Base-by-base conservation (phyloP, 352 stramenopile genomes). In the Blastocystis sp. region DNA sequence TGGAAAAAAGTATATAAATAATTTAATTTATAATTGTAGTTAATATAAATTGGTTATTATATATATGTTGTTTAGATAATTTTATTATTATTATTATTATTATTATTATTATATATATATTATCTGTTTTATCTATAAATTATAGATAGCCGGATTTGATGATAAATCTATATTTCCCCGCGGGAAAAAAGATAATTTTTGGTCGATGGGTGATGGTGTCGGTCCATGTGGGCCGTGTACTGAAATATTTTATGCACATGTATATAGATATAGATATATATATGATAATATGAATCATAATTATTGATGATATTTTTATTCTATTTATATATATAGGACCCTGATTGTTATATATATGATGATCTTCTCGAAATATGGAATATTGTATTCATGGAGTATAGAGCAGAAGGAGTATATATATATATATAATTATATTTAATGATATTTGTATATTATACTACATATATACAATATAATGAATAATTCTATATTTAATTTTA, bases 361-460 rank as follows among this genome's bases (percentile, higher is more conserved):
- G 36, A 62, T n/a, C 65, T 74, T 73, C 19, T 83, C 71, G 41
- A 49, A 33, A 91, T 95, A 45, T 95, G 86, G 85, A 95, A 95
- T 68, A 78, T 91, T 57, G 86, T 95, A 10, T 95, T 94, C 67
- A 94, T 95, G 76, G 85, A 95, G 72, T 93, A 87, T 68, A 88
- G 86, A 73, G n/a, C 39, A 52, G 27, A 31, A 44, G 32, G 47
- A 47, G 3, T 2, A 4, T n/a, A 16, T 34, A 10, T 23, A 0
- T 7, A 25, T 23, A 33, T 45, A 16, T 9, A n/a, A 13, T 55
- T 5, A 45, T 21, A n/a, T 58, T 55, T 77, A 75, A 4, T 74
- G 70, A 21, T 66, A 93, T 36, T 68, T 80, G 45, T 59, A 77
- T n/a, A n/a, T n/a, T n/a, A n/a, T n/a, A n/a, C n/a, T n/a, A n/a